These are phyloP conservation scores for Pyropia haitanensis DNA, from an alignment of 23 red algal genomes.

Conservation along the genomic window DNA sequence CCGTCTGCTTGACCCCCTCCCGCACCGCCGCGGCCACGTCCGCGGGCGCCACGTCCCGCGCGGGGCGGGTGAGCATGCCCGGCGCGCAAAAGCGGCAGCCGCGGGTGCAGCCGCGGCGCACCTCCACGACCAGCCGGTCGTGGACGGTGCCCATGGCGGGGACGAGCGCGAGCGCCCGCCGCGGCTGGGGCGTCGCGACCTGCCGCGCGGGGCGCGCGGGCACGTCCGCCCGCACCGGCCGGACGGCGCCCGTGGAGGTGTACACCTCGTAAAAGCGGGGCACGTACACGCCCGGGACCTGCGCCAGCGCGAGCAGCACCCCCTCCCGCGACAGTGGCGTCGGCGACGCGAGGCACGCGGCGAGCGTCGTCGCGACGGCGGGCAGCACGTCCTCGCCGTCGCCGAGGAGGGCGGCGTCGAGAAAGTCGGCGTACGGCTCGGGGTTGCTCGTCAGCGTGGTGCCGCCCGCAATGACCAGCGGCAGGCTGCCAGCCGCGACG, in stretches of 20 bases:
- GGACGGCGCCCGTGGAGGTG: constrained; percentile 23
- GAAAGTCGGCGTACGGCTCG: constrained; percentile 59
- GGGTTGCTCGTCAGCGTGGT: constrained; percentile 50
- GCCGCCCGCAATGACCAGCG: constrained; percentile 65
- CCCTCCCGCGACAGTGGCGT: constrained; percentile 16
- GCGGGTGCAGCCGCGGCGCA: constrained; percentile 62
- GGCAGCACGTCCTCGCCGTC: constrained; percentile 75
- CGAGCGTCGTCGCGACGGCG: constrained; percentile 26
- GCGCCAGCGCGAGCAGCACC: constrained; percentile 36
- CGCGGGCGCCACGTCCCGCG: constrained; percentile 50
- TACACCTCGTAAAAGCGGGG: constrained; percentile 38
- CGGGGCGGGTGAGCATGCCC: constrained; percentile 63
- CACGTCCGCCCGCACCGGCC: constrained; percentile 26
- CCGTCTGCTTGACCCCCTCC: constrained; percentile 46
- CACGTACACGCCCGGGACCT: constrained; percentile 62
- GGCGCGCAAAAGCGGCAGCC: constrained; percentile 74
- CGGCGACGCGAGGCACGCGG: constrained; percentile 7
- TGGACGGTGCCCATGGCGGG: constrained; percentile 44
- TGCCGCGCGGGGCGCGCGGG: constrained; percentile 34
- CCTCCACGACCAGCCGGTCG: constrained; percentile 58
- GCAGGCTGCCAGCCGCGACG: background rate
- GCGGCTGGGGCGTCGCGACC: constrained; percentile 42
- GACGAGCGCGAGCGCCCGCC: constrained; percentile 57
- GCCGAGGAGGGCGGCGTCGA: constrained; percentile 61
- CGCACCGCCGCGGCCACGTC: constrained; percentile 36